Percentiles rank a stretch among this genome's conserved stretches.
These are phyloP conservation scores for Tuber umbilicatum DNA, from an alignment of 495 filamentous ascomycete species.

Conservation along the genomic window DNA sequence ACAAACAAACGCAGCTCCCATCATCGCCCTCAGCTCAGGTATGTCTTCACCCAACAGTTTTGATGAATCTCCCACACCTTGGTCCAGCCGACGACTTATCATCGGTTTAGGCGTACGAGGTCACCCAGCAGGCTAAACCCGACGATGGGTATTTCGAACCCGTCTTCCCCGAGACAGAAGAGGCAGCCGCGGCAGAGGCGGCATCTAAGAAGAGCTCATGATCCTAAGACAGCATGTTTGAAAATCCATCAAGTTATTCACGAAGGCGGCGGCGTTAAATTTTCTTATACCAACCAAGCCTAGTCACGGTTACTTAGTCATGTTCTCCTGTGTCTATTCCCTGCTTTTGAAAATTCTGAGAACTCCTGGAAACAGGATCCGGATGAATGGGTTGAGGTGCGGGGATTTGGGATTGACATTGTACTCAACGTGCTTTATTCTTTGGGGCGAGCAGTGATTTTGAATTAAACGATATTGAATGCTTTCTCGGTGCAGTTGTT, in stretches of 20 bases:
- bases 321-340: not conserved
- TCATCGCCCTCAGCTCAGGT: conserved; percentile 27
- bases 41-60: not conserved
- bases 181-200: not conserved
- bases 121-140: conserved; percentile 12
- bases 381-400: not conserved
- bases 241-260: not conserved
- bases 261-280: not conserved
- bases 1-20: conserved; percentile 16
- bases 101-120: conserved; percentile 22
- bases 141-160: conserved; percentile 19
- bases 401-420: not conserved
- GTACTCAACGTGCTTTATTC: not conserved
- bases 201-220: not conserved
- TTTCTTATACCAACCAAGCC: not conserved
- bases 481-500: not conserved
- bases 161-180: conserved; percentile 14
- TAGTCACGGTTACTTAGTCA: not conserved
- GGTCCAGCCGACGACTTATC: not conserved
- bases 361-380: not conserved
- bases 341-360: not conserved
- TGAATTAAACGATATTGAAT: not conserved
- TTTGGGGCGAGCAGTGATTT: not conserved
- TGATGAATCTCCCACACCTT: not conserved
- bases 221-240: not conserved